These are phyloP conservation scores for Blastocladiella britannica DNA, from an alignment of 192 early-diverging fungal species.

Conservation along the genomic window DNA sequence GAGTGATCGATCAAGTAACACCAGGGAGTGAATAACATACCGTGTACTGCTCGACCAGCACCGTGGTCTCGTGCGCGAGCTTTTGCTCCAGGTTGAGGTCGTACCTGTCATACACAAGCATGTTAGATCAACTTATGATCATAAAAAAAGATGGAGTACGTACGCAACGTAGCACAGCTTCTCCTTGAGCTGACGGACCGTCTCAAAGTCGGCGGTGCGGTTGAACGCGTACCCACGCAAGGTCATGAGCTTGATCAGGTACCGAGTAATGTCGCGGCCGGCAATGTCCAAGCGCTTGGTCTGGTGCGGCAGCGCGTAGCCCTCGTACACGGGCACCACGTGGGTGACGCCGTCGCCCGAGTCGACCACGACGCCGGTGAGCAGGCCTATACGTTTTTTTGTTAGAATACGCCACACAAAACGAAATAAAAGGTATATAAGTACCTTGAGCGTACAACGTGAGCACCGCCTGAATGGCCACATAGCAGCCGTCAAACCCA, in stretches of 20 bases:
- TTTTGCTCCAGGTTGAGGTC: slow-evolving; percentile 86
- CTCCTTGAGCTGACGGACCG: slow-evolving; percentile 92
- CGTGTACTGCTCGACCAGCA: slow-evolving; percentile 85
- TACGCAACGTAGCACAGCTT: slow-evolving; percentile 93
- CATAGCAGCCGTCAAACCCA: slow-evolving; percentile 77
- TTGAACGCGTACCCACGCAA: slow-evolving; percentile 91
- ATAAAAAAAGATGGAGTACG: neutral
- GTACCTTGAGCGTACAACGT: slow-evolving; percentile 94
- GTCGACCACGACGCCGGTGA: slow-evolving; percentile 94
- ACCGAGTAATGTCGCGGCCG: slow-evolving; percentile 83
- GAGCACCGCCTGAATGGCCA: slow-evolving; percentile 91
- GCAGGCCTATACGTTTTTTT: slow-evolving; percentile 27
- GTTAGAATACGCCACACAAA: neutral
- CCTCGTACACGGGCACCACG: slow-evolving; percentile 96
- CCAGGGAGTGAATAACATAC: slow-evolving; percentile 18
- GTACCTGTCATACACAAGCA: slow-evolving; percentile 35
- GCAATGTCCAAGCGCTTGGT: slow-evolving; percentile 84
- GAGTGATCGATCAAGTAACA: neutral
- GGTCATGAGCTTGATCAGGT: slow-evolving; percentile 88
- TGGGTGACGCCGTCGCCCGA: slow-evolving; percentile 98
- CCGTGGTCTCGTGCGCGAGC: slow-evolving; percentile 89
- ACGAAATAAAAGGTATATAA: neutral
- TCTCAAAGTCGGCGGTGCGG: slow-evolving; percentile 94
- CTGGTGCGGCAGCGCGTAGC: slow-evolving; percentile 74
- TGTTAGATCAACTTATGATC: neutral